Conservation (phyloP, 1,284 basidiomycete genomes). For the Ganoderma meredithae region DNA sequence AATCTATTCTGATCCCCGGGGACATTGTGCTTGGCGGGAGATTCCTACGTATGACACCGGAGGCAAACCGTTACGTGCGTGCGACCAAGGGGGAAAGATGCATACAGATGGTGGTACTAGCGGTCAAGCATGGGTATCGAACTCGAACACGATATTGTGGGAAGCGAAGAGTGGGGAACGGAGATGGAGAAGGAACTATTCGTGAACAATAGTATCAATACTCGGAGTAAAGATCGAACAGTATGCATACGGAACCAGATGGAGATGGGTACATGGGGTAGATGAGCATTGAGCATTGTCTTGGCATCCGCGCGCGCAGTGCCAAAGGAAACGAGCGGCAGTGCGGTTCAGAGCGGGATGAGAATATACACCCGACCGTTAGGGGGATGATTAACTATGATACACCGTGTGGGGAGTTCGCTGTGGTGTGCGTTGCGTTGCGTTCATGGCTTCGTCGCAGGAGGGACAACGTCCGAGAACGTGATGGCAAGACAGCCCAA, state of each 20-base stretch:
- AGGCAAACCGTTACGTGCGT: slow-evolving; percentile 14
- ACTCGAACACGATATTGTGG: slow-evolving; percentile 6
- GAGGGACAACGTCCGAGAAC: slow-evolving; percentile 49
- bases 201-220: slow-evolving; percentile 8
- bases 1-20: slow-evolving; percentile 27
- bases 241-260: slow-evolving; percentile 21
- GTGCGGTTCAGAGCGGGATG: slow-evolving; percentile 5
- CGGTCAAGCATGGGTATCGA: slow-evolving; percentile 27
- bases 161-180: neutral
- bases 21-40: neutral
- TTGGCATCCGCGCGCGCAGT: slow-evolving; percentile 6
- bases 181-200: slow-evolving; percentile 2
- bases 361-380: slow-evolving; percentile 19
- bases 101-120: slow-evolving; percentile 28
- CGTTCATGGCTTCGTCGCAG: slow-evolving; percentile 26
- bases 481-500: slow-evolving; percentile 79
- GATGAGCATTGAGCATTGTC: slow-evolving; percentile 13
- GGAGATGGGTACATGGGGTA: slow-evolving; percentile 20
- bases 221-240: slow-evolving; percentile 8
- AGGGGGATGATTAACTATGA: slow-evolving; percentile 21
- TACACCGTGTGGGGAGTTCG: slow-evolving; percentile 28
- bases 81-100: slow-evolving; percentile 20
- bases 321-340: slow-evolving; percentile 1
- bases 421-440: slow-evolving; percentile 7
- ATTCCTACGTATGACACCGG: slow-evolving; percentile 27